phyloP scores from a whole-genome alignment of 73 alveolate species.

The Chromera velia region DNA sequence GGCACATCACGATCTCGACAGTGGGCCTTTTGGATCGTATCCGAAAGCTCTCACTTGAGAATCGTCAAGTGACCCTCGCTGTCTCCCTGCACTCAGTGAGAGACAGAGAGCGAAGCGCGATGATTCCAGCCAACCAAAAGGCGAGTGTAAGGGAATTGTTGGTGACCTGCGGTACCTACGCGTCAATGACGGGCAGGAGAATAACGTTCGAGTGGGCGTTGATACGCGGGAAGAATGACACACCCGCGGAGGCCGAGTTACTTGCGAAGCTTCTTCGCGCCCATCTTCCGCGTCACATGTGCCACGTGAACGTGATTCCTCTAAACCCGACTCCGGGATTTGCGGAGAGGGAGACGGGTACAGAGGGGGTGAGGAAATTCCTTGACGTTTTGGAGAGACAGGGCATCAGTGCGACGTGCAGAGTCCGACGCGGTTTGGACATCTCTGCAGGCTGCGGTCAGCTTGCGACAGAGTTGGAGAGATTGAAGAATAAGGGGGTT shows the following conservation, averaged over 20 bases:
- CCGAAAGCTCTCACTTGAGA: constrained; percentile 7
- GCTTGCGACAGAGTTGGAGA: neutral
- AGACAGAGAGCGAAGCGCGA: neutral
- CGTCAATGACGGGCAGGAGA: constrained; percentile 12
- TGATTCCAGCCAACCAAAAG: neutral
- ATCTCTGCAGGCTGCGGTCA: constrained; percentile 42
- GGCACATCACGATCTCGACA: constrained; percentile 16
- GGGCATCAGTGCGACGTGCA: constrained; percentile 14
- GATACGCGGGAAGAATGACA: constrained; percentile 27
- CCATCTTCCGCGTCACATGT: neutral
- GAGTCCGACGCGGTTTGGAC: constrained; percentile 35
- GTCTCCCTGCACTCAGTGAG: neutral
- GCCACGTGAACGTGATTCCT: constrained; percentile 39
- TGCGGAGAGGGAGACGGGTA: constrained; percentile 16
- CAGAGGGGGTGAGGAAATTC: neutral
- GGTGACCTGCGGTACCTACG: too few relatives aligned
- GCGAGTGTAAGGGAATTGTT: neutral
- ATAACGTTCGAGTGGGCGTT: constrained; percentile 35
- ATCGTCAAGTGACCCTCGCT: too few relatives aligned
- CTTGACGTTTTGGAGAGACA: neutral
- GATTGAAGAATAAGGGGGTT: neutral
- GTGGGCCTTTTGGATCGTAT: constrained; percentile 31
- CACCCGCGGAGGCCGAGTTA: constrained; percentile 27
- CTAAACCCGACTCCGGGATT: constrained; percentile 33
- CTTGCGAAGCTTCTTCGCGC: constrained; percentile 20